Evolutionary conservation across 179 eudicot genomes (phyloP).

Genomic region (Heliamphora pulchella): DNA sequence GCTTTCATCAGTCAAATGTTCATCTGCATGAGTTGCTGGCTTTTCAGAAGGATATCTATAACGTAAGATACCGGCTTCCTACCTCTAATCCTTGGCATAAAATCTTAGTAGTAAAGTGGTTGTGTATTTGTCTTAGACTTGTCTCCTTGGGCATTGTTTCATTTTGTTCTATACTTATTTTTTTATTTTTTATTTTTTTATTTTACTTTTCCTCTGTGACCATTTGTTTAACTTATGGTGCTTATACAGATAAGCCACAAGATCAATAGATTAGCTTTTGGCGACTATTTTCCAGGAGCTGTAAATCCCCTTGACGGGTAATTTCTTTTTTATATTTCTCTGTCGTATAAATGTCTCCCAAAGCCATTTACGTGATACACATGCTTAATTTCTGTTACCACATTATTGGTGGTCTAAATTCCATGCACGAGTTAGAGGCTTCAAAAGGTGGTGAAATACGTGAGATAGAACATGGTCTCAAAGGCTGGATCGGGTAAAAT

Average conservation of each 20-base stretch:
- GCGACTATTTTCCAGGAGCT: constrained; percentile 72
- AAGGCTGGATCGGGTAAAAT: not conserved
- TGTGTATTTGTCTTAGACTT: not conserved
- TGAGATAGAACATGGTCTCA: not conserved
- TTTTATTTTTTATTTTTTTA: not conserved
- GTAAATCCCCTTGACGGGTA: constrained; percentile 88
- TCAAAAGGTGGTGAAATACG: not conserved
- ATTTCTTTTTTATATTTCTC: constrained; percentile 11
- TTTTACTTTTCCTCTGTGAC: not conserved
- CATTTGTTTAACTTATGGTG: constrained; percentile 13
- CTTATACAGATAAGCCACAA: constrained; percentile 68
- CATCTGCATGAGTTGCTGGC: constrained; percentile 41
- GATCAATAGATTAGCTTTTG: constrained; percentile 76
- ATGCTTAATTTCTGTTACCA: not conserved
- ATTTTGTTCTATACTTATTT: not conserved
- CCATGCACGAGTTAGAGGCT: constrained; percentile 7
- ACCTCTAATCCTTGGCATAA: not conserved
- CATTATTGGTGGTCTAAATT: not conserved
- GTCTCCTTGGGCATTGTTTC: not conserved
- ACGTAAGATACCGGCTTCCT: constrained; percentile 40
- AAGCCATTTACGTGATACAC: not conserved
- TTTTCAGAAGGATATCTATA: constrained; percentile 48
- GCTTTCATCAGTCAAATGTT: constrained; percentile 63
- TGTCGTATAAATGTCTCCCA: not conserved
- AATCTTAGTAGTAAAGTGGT: constrained; percentile 5